Evolutionary conservation across 192 early-diverging fungal genomes (phyloP).

Genomic region (Entomortierella parvispora): DNA sequence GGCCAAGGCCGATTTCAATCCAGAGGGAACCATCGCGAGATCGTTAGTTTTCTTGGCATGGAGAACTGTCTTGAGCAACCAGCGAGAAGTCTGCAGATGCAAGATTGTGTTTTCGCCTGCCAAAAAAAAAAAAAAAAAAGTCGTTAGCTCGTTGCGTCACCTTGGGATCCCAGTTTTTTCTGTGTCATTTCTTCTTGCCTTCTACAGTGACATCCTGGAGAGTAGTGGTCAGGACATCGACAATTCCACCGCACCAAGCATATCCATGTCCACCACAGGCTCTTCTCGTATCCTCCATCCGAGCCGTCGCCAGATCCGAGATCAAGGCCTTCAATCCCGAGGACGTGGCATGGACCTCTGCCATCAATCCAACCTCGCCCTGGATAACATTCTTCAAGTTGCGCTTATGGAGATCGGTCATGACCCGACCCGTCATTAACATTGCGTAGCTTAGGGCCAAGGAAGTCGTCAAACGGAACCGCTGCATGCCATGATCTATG

Average conservation of each 20-base stretch:
- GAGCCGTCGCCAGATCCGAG: conserved; percentile 55
- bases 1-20: conserved; percentile 60
- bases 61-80: conserved; percentile 73
- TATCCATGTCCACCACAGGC: conserved; percentile 51
- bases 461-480: conserved; percentile 81
- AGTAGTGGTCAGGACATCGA: conserved; percentile 35
- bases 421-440: conserved; percentile 82
- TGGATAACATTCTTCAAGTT: conserved; percentile 71
- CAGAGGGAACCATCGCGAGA: conserved; percentile 71
- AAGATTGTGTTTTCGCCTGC: conserved; percentile 85
- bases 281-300: conserved; percentile 35
- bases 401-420: conserved; percentile 70
- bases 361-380: conserved; percentile 53
- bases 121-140: background rate
- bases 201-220: conserved; percentile 41
- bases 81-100: conserved; percentile 82
- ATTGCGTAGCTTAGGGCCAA: conserved; percentile 86
- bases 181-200: background rate
- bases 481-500: conserved; percentile 87
- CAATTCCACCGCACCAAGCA: conserved; percentile 29
- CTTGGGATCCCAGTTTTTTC: background rate
- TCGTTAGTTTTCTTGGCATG: conserved; percentile 72
- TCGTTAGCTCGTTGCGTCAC: background rate
- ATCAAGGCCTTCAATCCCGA: conserved; percentile 88
- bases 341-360: conserved; percentile 83